Base-by-base conservation (phyloP, 2,329 filamentous ascomycete species). In the Diaporthe batatas region DNA sequence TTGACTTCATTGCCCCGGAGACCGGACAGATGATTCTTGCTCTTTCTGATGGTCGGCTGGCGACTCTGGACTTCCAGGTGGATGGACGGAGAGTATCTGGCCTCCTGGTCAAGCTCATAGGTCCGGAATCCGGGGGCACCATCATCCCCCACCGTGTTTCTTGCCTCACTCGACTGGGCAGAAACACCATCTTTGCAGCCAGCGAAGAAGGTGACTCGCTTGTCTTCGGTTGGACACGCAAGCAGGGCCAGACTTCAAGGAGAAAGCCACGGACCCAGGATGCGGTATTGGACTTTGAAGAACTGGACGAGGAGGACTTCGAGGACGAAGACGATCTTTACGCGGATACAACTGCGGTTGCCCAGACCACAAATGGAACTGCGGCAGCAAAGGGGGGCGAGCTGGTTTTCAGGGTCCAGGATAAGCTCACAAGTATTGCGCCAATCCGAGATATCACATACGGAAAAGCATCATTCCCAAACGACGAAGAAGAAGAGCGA, bases 61-160 rank as follows among this genome's bases (percentile, higher is more conserved):
- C 91, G 12, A 88, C 96, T 29, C 82, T 98, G 16, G 92, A 89
- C 21, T 98, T 99, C 84, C 91, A 91, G 70, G 90, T 98, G 74
- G 95, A 98, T 80, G 96, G 97, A 21, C 90, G 96, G 70, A 97
- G 94, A 2, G 94, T 99, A 2, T 97, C 95, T 34, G 95, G 94
- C 1, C 86, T 99, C 74, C 90, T 88, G n/a, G 83, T 99, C 69
- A 91, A 90, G 75, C 82, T 89, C 51, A 85, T 98, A 6, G 79
- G 89, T 6, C 78, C 84, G 51, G 90, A 93, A 70, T 86, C 88
- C 32, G 92, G 93, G 12, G 92, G 92, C 10, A 80, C 83, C 39
- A 75, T 93, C 12, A 79, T 97, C 72, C 87, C 88, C 64, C 87
- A 88, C 54, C 84, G 88, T 29, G 89, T 91, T 34, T 92, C 94